Base-by-base conservation (phyloP, 495 filamentous ascomycete genomes). In the Penicillium goetzii region DNA sequence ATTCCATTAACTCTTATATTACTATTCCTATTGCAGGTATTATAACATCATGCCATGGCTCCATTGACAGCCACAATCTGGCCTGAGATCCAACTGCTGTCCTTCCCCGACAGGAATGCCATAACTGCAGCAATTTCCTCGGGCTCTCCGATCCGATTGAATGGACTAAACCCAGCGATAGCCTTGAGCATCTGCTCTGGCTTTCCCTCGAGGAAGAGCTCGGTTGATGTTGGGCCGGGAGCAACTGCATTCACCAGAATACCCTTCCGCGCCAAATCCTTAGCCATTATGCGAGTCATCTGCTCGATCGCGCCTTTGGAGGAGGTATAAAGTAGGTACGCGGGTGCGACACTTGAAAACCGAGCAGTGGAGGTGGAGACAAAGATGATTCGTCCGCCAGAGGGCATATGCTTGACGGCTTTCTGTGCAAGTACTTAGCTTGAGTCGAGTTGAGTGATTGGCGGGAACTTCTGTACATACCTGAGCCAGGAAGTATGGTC, bases 261-360 rank as follows among this genome's bases (percentile, higher is more conserved):
- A 0, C 82, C 82, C 59, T 84, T 84, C 10, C 78, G 71, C 6
- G 79, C 88, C 43, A 91, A 80, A 51, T 89, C 87, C 71, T 91
- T 91, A 49, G 84, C 79, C 47, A 90, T 70, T 15, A 85, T 78
- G 8, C 88, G 81, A 0, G 83, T 81, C 79, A 92, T 87, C 68
- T 91, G 88, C 69, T 91, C 87, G 50, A 92, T 82, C 6, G 89
- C 86, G 54, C 88, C 89, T 66, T 92, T 92, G 58, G 83, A 85
- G 0, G 83, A 74, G 33, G 75, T 74, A 68, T 92, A 91, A 32
- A 88, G 76, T 36, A 89, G 78, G 64, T 90, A 90, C 3, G 72
- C 69, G 2, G 88, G 85, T n/a, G 77, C 74, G 11, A 90, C 78
- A 1, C 64, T 74, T 0, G 76, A 79, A 8, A 75, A 64, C 7